These are phyloP conservation scores for Haplographium delicatum DNA, from an alignment of 495 filamentous ascomycete species.

Conservation along the genomic window DNA sequence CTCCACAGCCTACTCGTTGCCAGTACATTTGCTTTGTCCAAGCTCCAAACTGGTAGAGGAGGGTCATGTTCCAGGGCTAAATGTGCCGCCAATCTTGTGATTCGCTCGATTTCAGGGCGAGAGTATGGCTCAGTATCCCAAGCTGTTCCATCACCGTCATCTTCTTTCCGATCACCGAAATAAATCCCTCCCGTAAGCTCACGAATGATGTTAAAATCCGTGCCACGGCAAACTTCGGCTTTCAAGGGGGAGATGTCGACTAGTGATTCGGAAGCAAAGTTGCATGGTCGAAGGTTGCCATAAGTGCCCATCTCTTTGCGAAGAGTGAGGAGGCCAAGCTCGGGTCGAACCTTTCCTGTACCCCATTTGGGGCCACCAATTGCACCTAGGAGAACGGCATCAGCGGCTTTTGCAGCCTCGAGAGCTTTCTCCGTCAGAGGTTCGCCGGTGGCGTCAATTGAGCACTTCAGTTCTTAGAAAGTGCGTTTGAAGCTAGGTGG, in stretches of 20 bases:
- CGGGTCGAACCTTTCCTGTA: constrained; percentile 79
- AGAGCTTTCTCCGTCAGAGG: constrained; percentile 85
- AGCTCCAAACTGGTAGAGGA: constrained; percentile 74
- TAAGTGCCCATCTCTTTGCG: constrained; percentile 93
- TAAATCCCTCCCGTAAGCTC: constrained; percentile 96
- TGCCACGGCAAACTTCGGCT: constrained; percentile 76
- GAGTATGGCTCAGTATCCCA: constrained; percentile 90
- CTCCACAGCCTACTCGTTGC: constrained; percentile 89
- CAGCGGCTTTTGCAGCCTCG: constrained; percentile 77
- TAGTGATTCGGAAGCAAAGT: constrained; percentile 87
- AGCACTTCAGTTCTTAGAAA: constrained; percentile 49
- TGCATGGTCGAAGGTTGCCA: constrained; percentile 96
- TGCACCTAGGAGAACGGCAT: constrained; percentile 89
- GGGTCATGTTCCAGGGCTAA: constrained; percentile 77
- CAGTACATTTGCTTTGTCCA: constrained; percentile 98
- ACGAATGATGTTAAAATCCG: constrained; percentile 91
- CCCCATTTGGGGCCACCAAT: constrained; percentile 99
- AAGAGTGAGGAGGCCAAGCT: constrained; percentile 89
- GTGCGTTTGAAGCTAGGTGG: not conserved
- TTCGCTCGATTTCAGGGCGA: constrained; percentile 80
- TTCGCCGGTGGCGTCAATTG: constrained; percentile 75
- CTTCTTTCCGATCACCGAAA: constrained; percentile 89
- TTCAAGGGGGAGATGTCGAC: constrained; percentile 87
- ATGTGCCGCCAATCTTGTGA: constrained; percentile 76
- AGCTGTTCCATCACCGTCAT: constrained; percentile 72